phyloP scores from a whole-genome alignment of 208 protist genomes.

The Crithidia bombi region DNA sequence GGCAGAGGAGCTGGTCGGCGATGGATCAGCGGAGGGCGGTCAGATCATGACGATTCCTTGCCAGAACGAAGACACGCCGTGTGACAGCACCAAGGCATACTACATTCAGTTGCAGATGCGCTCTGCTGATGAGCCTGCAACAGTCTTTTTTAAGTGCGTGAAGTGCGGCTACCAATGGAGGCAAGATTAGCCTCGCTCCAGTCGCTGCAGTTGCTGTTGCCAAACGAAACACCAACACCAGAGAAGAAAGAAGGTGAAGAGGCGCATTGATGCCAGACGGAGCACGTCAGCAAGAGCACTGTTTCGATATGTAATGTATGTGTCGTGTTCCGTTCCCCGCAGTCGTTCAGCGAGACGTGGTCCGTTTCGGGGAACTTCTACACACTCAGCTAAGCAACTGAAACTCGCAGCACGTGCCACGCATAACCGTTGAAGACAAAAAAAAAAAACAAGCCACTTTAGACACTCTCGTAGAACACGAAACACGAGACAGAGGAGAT shows the following conservation, averaged over 20 bases:
- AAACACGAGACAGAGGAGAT: no score
- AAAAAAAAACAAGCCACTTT: no score
- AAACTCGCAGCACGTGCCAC: no score
- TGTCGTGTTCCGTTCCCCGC: no score
- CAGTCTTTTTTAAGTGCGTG: conserved; percentile 97
- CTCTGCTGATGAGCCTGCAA: conserved; percentile 98
- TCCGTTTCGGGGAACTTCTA: no score
- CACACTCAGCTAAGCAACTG: no score
- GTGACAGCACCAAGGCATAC: conserved; percentile 85
- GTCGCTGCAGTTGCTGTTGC: background rate
- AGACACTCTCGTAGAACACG: no score
- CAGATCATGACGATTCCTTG: conserved; percentile 86
- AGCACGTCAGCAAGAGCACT: no score
- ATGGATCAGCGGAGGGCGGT: conserved; percentile 58
- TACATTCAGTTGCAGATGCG: conserved; percentile 98
- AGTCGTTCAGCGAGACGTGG: no score
- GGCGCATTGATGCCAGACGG: no score
- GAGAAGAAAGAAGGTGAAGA: background rate
- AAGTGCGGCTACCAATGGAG: conserved; percentile 94
- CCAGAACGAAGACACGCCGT: conserved; percentile 80
- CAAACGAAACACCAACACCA: background rate
- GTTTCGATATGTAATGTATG: no score
- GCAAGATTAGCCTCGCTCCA: conserved; percentile 86
- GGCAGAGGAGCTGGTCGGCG: conserved; percentile 5
- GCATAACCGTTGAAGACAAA: no score